Base-by-base conservation (phyloP, 208 protist genomes). In the Trypanosoma congolense region DNA sequence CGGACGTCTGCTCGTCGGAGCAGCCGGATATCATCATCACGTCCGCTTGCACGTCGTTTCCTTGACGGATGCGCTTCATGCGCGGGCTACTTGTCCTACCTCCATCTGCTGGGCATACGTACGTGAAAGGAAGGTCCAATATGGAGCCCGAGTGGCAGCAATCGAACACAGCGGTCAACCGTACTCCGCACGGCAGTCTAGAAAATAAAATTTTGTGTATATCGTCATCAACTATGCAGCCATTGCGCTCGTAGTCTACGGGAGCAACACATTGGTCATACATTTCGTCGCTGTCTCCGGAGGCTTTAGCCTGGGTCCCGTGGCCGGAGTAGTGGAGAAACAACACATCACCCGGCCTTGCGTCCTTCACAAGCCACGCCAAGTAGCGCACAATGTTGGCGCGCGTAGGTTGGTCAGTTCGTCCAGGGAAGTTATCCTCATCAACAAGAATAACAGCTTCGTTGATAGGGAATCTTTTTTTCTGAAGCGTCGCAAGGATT, bases 121-220 rank as follows among this genome's bases (percentile, higher is more conserved):
- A 84, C 10, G 28, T 42, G 67, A 75, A 88, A n/a, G 88, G 82
- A 8, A 93, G 78, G 54, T 92, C 84, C 5, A 92, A 56, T 58
- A 87, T 83, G 35, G 76, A 77, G 46, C 82, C 90, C 2, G 77
- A 86, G 83, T 96, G 90, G 69, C 90, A 96, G 77, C 86, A 92
- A 56, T 96, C 87, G 58, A 93, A 91, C 42, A 96, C 63, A 12
- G 65, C 66, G 2, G 83, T 90, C 1, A 96, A 63, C 10, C 76
- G 79, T 22, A 80, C 74, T 18, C 77, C 83, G 18, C 40, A 24
- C 19, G 83, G 75, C 14, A 95, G 59, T 33, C 41, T n/a, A 19
- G 61, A 29, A 29, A 58, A 55, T 10, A 93, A 73, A 44, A 80
- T 54, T 24, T 53, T 53, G 55, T 83, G 75, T 30, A 96, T 58